Evolutionary conservation across 2,329 filamentous ascomycete species (phyloP).

Genomic region (Mycosphaerella sp.): DNA sequence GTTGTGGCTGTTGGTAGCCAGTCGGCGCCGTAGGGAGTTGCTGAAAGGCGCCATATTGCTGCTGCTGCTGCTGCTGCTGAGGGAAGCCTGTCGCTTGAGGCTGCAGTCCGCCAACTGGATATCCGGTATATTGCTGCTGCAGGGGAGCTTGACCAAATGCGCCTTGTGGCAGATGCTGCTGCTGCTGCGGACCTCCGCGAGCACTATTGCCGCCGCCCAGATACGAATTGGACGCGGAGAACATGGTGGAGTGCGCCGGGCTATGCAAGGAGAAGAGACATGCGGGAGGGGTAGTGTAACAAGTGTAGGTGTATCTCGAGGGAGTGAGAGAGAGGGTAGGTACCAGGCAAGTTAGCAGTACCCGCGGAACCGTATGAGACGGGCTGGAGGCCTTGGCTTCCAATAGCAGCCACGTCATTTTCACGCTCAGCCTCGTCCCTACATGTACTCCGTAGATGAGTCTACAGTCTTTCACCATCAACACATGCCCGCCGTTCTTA

Average conservation of each 20-base stretch:
- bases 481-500: too few species aligned
- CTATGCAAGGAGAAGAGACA: constrained; percentile 10
- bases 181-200: constrained; percentile 54
- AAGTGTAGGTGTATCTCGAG: background rate
- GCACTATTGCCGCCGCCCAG: constrained; percentile 72
- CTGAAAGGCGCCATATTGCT: constrained; percentile 37
- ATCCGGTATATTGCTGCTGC: constrained; percentile 65
- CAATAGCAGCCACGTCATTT: too few species aligned
- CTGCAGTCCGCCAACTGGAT: constrained; percentile 41
- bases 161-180: constrained; percentile 43
- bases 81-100: constrained; percentile 34
- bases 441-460: too few species aligned
- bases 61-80: constrained; percentile 30
- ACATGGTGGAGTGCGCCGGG: constrained; percentile 54
- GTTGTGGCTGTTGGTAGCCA: constrained; percentile 44
- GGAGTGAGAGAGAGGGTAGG: background rate
- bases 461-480: too few species aligned
- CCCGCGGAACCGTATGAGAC: too few species aligned
- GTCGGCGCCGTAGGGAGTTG: constrained; percentile 33
- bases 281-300: background rate
- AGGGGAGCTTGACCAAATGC: constrained; percentile 46
- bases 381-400: too few species aligned
- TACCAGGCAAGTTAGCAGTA: too few species aligned
- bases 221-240: constrained; percentile 81
- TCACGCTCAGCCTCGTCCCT: too few species aligned